These are phyloP conservation scores for Kwoniella mangroviensis DNA, from an alignment of 768 basidiomycete genomes.

Conservation along the genomic window DNA sequence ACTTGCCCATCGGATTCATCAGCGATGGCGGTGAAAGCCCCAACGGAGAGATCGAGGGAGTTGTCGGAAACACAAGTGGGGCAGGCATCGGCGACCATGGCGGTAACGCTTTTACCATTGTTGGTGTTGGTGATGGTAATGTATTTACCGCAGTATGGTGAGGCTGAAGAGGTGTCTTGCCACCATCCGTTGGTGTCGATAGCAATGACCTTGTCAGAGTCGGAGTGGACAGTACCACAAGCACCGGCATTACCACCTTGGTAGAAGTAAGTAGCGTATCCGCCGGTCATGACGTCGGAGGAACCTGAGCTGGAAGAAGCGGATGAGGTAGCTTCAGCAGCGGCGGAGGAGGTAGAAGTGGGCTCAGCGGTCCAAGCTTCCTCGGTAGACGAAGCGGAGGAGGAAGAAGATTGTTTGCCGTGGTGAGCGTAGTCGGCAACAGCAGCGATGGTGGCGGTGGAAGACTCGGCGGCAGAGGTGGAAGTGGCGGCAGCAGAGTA, in stretches of 20 bases:
- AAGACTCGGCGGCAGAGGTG: conserved; percentile 29
- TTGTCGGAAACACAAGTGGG: conserved; percentile 71
- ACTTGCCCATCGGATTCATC: conserved; percentile 64
- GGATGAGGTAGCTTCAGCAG: conserved; percentile 32
- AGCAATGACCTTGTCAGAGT: conserved; percentile 61
- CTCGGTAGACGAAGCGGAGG: conserved; percentile 27
- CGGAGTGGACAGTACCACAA: conserved; percentile 70
- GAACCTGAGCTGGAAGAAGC: conserved; percentile 36
- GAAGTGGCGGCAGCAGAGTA: conserved; percentile 32
- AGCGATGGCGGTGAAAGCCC: conserved; percentile 70
- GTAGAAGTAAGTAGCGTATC: conserved; percentile 65
- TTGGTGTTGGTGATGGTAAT: conserved; percentile 69
- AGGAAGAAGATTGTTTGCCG: not conserved
- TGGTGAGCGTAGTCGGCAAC: conserved; percentile 31
- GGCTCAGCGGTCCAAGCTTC: conserved; percentile 16
- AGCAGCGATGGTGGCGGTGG: conserved; percentile 31
- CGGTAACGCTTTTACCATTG: conserved; percentile 67
- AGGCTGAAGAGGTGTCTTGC: conserved; percentile 64
- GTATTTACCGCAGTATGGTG: conserved; percentile 68
- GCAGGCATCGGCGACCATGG: conserved; percentile 77
- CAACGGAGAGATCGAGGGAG: conserved; percentile 65
- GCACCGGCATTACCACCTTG: conserved; percentile 77
- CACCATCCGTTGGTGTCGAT: conserved; percentile 61
- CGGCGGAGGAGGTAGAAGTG: conserved; percentile 31
- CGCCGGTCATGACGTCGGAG: conserved; percentile 44